Evolutionary conservation across 2,329 filamentous ascomycete genomes (phyloP), one percentile per base, ranked within the genome.

Genomic region (Sclerotiophoma versabilis): DNA sequence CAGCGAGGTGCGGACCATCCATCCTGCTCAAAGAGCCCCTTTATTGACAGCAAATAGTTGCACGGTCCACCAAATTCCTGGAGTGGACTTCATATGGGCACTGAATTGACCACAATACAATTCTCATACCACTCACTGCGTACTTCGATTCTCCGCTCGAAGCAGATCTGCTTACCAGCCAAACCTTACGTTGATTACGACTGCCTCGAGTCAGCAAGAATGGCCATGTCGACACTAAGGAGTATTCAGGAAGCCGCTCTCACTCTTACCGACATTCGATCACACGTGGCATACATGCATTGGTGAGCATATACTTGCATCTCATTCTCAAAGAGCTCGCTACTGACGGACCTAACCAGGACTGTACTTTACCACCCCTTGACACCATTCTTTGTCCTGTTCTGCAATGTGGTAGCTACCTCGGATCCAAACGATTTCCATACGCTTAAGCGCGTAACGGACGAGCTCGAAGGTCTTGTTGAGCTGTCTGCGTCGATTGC

Each of bases 121-220:
- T 68, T 68, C 44, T 58, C 62, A 3, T 65, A 65, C 38, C 62
- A 68, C 32, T 62, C 59, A 2, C 45, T 63, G 10, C 60, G 60
- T 19, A 66, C 58, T 2, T 60, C 63, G 3, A 64, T 65, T 14
- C 38, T 67, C 7, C 59, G 63, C 15, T 64, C 59, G 7, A 49
- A 45, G n/a, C 61, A 62, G 27, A 62, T 64, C 7, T 62, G 59
- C 19, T 37, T 52, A n/a, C 59, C 60, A 7, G 46, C 37, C 1
- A 27, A 56, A 44, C 48, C 50, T 4, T 50, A 50, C 19, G 46
- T 58, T 22, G 54, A 63, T 14, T 11, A 38, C 11, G 58, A 59
- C 2, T 62, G 56, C 26, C 30, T 59, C 8, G 47, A 57, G 9
- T 60, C 62, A 23, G 62, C 57, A 10, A 49, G 59, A 3, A 55